A percentile compares a stretch with the other conserved stretches of the same genome.
Evolutionary conservation across 1,284 basidiomycete species (phyloP).

Genomic region (Jaminaea rosea): DNA sequence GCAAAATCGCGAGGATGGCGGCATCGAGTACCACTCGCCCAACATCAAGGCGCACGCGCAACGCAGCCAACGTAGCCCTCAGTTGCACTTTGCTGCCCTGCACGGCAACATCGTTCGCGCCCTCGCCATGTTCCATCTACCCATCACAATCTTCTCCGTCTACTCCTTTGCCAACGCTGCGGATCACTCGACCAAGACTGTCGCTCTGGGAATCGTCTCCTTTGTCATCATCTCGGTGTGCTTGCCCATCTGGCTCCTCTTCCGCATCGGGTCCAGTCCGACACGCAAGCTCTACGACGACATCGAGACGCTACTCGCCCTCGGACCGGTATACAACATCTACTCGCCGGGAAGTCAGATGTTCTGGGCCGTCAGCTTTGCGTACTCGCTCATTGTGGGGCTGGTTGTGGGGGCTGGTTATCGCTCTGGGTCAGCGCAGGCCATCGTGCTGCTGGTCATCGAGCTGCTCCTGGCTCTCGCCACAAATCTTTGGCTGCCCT

Average conservation of each 20-base stretch:
- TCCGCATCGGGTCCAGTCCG: conserved; percentile 66
- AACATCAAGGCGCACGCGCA: background rate
- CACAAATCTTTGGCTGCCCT: conserved; percentile 65
- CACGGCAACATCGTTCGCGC: conserved; percentile 84
- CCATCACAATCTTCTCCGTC: conserved; percentile 79
- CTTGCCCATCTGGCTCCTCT: conserved; percentile 65
- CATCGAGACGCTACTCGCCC: conserved; percentile 74
- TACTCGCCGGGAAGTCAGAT: conserved; percentile 84
- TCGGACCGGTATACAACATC: conserved; percentile 91
- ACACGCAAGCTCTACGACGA: conserved; percentile 90
- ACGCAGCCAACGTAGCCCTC: background rate
- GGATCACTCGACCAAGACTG: conserved; percentile 52
- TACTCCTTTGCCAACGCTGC: conserved; percentile 67
- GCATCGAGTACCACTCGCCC: background rate
- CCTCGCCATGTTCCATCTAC: conserved; percentile 83
- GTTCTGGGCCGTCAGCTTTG: conserved; percentile 72
- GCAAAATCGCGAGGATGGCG: background rate
- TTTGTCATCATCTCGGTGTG: conserved; percentile 71
- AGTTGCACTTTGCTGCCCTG: conserved; percentile 10
- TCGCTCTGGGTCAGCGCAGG: conserved; percentile 77
- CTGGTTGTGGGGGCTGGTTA: conserved; percentile 81
- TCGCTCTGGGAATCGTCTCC: conserved; percentile 64
- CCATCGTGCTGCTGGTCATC: conserved; percentile 60
- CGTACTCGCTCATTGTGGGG: conserved; percentile 68
- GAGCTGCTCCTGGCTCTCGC: conserved; percentile 48